Conservation (phyloP, 805 yeast genomes). For the Ogataea parapolymorpha region DNA sequence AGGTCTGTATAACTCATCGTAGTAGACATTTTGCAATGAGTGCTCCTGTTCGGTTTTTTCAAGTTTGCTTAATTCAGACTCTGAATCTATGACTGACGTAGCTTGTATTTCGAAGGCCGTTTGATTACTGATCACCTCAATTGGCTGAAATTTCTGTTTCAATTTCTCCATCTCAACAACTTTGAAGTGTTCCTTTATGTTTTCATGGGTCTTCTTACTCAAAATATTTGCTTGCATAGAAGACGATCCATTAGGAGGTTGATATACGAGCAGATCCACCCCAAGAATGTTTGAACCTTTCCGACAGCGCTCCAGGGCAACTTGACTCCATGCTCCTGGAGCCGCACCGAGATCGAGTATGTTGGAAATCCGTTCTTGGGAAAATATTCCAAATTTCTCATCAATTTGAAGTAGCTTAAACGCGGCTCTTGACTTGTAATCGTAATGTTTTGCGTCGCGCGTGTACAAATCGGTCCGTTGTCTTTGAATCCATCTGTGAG, state of each 20-base stretch:
- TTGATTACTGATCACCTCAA: conserved; percentile 16
- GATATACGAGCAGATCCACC: conserved; percentile 73
- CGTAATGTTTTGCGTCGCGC: conserved; percentile 58
- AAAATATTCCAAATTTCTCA: conserved; percentile 56
- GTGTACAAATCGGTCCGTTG: conserved; percentile 64
- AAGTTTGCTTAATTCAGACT: conserved; percentile 9
- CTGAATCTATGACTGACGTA: conserved; percentile 20
- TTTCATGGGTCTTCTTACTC: conserved; percentile 57
- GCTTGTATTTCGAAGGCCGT: conserved; percentile 13
- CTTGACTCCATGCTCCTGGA: conserved; percentile 95
- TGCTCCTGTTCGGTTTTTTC: conserved; percentile 9
- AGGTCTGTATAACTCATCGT: conserved; percentile 36
- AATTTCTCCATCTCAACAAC: conserved; percentile 31
- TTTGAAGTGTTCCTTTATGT: conserved; percentile 49
- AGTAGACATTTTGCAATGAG: neutral
- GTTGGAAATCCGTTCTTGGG: conserved; percentile 14
- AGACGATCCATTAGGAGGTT: conserved; percentile 78
- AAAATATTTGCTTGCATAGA: conserved; percentile 87
- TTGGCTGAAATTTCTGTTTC: conserved; percentile 10
- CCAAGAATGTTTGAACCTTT: conserved; percentile 64
- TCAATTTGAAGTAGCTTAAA: conserved; percentile 79
- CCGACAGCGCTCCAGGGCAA: conserved; percentile 54
- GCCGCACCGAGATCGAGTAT: conserved; percentile 90
- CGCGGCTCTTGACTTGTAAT: conserved; percentile 84
- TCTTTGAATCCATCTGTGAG: conserved; percentile 71